phyloP scores from a whole-genome alignment of 345 rosid genomes.

The Linum trigynum region DNA sequence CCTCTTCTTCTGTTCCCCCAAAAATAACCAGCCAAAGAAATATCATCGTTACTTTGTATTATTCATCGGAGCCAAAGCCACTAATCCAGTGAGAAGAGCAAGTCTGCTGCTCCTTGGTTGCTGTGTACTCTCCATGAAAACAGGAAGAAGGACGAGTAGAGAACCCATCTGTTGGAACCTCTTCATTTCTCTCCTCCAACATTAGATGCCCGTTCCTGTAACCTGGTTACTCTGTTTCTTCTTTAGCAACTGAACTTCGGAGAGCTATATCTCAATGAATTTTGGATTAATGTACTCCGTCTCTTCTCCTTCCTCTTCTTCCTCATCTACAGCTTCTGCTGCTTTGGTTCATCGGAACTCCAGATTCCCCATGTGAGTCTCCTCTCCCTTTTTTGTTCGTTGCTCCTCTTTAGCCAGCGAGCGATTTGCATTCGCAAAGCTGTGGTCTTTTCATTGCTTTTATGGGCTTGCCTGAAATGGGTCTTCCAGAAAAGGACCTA shows the following conservation, averaged over 20 bases:
- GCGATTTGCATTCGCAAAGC: neutral
- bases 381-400: neutral
- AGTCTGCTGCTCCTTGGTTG: neutral
- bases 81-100: neutral
- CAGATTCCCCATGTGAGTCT: conserved; percentile 15
- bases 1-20: neutral
- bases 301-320: conserved; percentile 21
- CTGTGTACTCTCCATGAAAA: neutral
- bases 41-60: neutral
- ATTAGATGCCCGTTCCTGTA: neutral
- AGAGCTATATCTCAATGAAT: conserved; percentile 2
- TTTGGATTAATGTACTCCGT: conserved; percentile 20
- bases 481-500: neutral
- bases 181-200: no score
- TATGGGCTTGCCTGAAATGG: neutral
- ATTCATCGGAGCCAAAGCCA: neutral
- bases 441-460: neutral
- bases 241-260: neutral
- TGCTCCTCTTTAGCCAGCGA: neutral
- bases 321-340: conserved; percentile 28
- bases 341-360: neutral
- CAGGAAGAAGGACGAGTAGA: neutral
- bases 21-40: neutral
- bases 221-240: no score
- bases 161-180: neutral